Evolutionary conservation across 306 rosid genomes (phyloP).

Genomic region (Castanopsis chinensis): DNA sequence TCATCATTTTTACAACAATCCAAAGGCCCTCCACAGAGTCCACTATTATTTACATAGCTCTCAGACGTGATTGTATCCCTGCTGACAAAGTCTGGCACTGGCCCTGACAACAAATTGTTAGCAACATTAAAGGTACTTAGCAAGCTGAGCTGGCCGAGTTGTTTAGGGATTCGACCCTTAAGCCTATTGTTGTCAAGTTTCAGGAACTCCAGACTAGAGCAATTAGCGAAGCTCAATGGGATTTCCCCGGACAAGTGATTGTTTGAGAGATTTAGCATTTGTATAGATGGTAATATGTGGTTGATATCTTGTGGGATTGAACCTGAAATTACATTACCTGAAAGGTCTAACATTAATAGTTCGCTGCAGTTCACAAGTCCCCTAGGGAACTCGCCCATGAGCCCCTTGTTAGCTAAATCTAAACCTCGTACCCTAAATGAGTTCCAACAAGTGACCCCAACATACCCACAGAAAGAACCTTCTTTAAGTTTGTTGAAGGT

Average conservation of each 20-base stretch:
- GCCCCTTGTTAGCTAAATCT: conserved; percentile 59
- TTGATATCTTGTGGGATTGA: conserved; percentile 46
- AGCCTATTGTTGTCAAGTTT: conserved; percentile 59
- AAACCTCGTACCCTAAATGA: conserved; percentile 66
- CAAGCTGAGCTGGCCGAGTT: background rate
- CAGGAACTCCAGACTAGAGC: conserved; percentile 53
- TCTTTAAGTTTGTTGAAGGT: conserved; percentile 51
- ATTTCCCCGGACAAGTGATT: conserved; percentile 61
- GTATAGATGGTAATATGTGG: background rate
- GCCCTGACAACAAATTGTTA: conserved; percentile 65
- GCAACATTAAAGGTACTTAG: conserved; percentile 33
- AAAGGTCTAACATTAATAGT: conserved; percentile 78
- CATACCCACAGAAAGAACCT: conserved; percentile 63
- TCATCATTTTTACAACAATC: no score
- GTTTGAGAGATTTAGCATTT: conserved; percentile 63
- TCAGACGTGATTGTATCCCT: no score
- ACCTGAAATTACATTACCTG: conserved; percentile 56
- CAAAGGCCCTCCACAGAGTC: no score
- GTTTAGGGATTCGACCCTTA: conserved; percentile 56
- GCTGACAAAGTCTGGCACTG: conserved; percentile 32
- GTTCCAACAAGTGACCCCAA: conserved; percentile 86
- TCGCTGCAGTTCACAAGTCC: conserved; percentile 51
- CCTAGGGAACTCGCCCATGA: conserved; percentile 63
- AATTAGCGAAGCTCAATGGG: conserved; percentile 38
- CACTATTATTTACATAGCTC: no score